Conservation (phyloP, 208 protist species). For the Leishmania tropica region DNA sequence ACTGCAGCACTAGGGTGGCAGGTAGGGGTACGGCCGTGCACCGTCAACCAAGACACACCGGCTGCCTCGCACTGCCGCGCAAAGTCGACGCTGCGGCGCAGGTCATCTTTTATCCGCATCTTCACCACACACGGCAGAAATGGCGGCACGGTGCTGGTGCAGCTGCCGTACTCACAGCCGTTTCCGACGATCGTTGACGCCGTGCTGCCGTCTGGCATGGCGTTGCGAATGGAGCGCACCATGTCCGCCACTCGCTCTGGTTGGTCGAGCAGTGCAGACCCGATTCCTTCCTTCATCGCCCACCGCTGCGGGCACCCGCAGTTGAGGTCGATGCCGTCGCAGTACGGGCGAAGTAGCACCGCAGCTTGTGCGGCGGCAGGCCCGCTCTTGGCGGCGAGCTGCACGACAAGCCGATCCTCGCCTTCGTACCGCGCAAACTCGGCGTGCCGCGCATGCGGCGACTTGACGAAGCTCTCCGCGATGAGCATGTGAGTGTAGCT, state of each 20-base stretch:
- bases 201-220: conserved; percentile 25
- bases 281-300: conserved; percentile 84
- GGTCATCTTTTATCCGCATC: conserved; percentile 78
- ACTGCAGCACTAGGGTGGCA: conserved; percentile 59
- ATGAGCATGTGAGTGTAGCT: conserved; percentile 94
- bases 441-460: conserved; percentile 64
- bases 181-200: not conserved
- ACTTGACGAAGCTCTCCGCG: conserved; percentile 79
- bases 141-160: not conserved
- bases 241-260: conserved; percentile 85
- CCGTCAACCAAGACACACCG: conserved; percentile 80
- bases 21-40: conserved; percentile 84
- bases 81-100: conserved; percentile 82
- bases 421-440: conserved; percentile 78
- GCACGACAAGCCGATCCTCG: conserved; percentile 79
- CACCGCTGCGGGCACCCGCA: conserved; percentile 94
- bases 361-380: conserved; percentile 61
- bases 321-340: conserved; percentile 92
- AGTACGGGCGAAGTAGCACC: conserved; percentile 57
- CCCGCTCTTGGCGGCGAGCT: conserved; percentile 82
- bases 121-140: conserved; percentile 77
- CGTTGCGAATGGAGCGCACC: conserved; percentile 67
- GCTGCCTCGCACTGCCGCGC: conserved; percentile 79
- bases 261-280: conserved; percentile 67
- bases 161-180: not conserved